phyloP scores from a whole-genome alignment of 1,139 yeast genomes.

The Taiozyma sp. region DNA sequence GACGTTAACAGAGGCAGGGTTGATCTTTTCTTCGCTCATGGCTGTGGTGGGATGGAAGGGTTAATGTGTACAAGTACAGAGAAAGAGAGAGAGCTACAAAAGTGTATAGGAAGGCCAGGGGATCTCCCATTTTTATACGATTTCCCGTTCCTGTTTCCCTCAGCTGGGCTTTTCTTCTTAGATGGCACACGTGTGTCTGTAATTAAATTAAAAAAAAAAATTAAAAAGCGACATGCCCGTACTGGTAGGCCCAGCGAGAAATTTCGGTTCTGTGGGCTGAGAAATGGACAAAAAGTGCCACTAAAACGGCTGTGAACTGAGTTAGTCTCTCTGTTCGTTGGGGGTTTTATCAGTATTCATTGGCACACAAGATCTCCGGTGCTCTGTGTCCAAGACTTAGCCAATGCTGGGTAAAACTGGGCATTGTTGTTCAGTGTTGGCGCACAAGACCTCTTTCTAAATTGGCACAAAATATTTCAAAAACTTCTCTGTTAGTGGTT shows the following conservation, averaged over 20 bases:
- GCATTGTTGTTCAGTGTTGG: not conserved
- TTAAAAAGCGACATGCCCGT: not conserved
- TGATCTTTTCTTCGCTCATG: constrained; percentile 16
- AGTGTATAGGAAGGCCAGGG: not conserved
- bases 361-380: not conserved
- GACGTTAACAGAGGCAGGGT: constrained; percentile 23
- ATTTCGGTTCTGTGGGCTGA: not conserved
- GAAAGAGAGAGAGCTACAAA: not conserved
- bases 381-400: not conserved
- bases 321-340: no score
- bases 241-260: not conserved
- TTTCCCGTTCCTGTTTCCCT: not conserved
- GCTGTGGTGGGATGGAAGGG: not conserved
- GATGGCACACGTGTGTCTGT: not conserved
- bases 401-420: not conserved
- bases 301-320: no score
- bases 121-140: not conserved
- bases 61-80: not conserved
- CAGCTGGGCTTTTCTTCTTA: not conserved
- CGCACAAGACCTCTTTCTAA: constrained; percentile 1
- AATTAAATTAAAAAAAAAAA: not conserved
- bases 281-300: no score
- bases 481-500: not conserved
- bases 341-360: no score
- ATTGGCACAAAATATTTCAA: not conserved